phyloP scores from a whole-genome alignment of 345 rosid species.

The Geranium rotundifolium region DNA sequence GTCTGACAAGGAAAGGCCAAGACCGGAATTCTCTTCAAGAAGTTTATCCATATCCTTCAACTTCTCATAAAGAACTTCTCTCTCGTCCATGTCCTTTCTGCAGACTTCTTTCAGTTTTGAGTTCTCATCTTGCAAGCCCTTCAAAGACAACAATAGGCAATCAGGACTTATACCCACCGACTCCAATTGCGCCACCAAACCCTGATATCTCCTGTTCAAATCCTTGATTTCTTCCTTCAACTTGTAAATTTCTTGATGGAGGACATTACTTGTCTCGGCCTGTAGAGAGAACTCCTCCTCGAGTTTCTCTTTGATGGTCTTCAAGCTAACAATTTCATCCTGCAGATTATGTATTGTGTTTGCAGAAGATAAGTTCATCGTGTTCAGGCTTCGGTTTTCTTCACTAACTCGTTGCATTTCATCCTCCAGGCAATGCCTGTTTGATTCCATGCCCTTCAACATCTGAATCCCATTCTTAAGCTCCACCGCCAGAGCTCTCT shows the following conservation, averaged over 20 bases:
- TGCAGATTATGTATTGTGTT: conserved; percentile 32
- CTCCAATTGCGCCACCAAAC: conserved; percentile 51
- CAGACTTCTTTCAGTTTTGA: conserved; percentile 45
- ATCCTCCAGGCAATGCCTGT: conserved; percentile 7
- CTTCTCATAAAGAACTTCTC: conserved; percentile 35
- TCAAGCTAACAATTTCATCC: conserved; percentile 43
- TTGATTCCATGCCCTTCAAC: conserved; percentile 17
- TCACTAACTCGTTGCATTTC: conserved; percentile 12
- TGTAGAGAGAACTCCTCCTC: conserved; percentile 58
- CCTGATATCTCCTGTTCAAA: conserved; percentile 43
- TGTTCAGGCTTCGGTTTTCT: conserved; percentile 37
- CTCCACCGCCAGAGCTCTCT: conserved; percentile 18
- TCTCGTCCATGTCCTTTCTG: conserved; percentile 36
- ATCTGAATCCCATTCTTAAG: conserved; percentile 17
- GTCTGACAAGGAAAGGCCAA: conserved; percentile 64
- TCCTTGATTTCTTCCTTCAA: conserved; percentile 59
- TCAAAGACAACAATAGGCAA: conserved; percentile 38
- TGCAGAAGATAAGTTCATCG: conserved; percentile 37
- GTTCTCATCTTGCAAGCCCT: conserved; percentile 58
- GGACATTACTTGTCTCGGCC: conserved; percentile 37
- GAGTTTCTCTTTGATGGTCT: conserved; percentile 55
- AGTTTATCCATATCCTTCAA: conserved; percentile 41
- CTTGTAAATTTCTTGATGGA: conserved; percentile 61
- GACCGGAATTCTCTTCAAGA: conserved; percentile 39
- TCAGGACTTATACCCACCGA: conserved; percentile 51